Conservation (phyloP, 257 asterid species). For the Eucommia ulmoides region DNA sequence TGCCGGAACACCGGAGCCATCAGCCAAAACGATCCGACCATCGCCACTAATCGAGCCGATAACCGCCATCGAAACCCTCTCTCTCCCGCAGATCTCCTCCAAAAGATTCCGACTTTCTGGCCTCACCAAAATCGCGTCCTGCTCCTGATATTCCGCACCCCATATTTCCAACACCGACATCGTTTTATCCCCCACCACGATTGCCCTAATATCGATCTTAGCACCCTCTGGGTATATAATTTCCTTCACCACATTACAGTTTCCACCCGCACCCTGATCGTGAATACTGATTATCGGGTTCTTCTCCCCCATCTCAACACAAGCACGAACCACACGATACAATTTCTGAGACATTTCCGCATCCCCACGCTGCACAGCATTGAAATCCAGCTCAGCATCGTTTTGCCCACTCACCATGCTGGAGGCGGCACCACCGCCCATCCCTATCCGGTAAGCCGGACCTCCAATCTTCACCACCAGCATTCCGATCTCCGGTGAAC, state of each 20-base stretch:
- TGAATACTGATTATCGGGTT: slow-evolving; percentile 87
- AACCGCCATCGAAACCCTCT: slow-evolving; percentile 88
- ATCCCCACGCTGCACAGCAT: slow-evolving; percentile 79
- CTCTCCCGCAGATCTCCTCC: slow-evolving; percentile 68
- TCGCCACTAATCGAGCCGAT: slow-evolving; percentile 78
- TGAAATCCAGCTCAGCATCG: slow-evolving; percentile 82
- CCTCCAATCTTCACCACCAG: slow-evolving; percentile 95
- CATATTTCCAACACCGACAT: slow-evolving; percentile 93
- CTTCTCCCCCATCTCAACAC: slow-evolving; percentile 78
- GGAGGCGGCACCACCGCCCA: slow-evolving; percentile 99
- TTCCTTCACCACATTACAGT: slow-evolving; percentile 65
- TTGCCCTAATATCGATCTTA: slow-evolving; percentile 74
- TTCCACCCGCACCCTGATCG: slow-evolving; percentile 92
- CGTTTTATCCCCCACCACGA: slow-evolving; percentile 82
- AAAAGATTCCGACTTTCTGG: slow-evolving; percentile 58
- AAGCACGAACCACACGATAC: slow-evolving; percentile 83
- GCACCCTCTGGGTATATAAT: slow-evolving; percentile 82
- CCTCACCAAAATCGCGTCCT: slow-evolving; percentile 90
- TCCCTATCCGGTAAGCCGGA: slow-evolving; percentile 91
- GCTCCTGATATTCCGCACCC: slow-evolving; percentile 99
- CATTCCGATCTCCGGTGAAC: slow-evolving; percentile 92
- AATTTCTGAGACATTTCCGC: slow-evolving; percentile 96
- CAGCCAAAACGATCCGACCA: slow-evolving; percentile 58
- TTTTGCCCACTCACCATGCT: slow-evolving; percentile 99
- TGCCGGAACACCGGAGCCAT: slow-evolving; percentile 47